These are phyloP conservation scores for Trifolium fragiferum DNA, from an alignment of 306 rosid species.

Conservation along the genomic window DNA sequence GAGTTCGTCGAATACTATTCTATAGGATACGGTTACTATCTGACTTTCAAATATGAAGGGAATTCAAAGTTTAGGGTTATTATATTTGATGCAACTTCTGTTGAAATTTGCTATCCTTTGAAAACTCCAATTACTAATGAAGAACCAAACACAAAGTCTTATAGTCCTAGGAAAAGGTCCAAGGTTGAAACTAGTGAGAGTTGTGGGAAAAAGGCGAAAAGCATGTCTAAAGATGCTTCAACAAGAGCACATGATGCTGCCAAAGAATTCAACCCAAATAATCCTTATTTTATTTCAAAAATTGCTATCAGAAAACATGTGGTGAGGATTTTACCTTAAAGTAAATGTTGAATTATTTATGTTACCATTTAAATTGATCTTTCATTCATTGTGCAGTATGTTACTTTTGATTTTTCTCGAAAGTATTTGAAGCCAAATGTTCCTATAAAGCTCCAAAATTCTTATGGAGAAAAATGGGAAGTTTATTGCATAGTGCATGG, in stretches of 20 bases:
- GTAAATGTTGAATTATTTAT: no score
- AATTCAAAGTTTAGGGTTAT: slow-evolving; percentile 39
- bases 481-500: not conserved
- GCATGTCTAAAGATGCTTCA: not conserved
- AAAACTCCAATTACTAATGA: not conserved
- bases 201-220: not conserved
- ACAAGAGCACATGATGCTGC: not conserved
- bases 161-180: not conserved
- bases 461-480: not conserved
- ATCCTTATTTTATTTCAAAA: slow-evolving; percentile 39
- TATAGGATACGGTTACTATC: slow-evolving; percentile 24
- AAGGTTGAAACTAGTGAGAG: not conserved
- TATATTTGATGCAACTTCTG: slow-evolving; percentile 41
- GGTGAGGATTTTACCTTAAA: slow-evolving; percentile 41
- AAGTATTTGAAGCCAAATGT: slow-evolving; percentile 29
- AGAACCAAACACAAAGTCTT: not conserved
- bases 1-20: slow-evolving; percentile 37
- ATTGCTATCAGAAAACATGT: not conserved
- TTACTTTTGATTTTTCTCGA: slow-evolving; percentile 21
- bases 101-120: slow-evolving; percentile 44
- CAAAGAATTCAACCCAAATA: not conserved
- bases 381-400: slow-evolving; percentile 40
- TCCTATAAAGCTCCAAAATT: not conserved
- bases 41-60: slow-evolving; percentile 36
- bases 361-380: not conserved